These are phyloP conservation scores for Auricularia cornea DNA, from an alignment of 768 basidiomycete species.

Conservation along the genomic window DNA sequence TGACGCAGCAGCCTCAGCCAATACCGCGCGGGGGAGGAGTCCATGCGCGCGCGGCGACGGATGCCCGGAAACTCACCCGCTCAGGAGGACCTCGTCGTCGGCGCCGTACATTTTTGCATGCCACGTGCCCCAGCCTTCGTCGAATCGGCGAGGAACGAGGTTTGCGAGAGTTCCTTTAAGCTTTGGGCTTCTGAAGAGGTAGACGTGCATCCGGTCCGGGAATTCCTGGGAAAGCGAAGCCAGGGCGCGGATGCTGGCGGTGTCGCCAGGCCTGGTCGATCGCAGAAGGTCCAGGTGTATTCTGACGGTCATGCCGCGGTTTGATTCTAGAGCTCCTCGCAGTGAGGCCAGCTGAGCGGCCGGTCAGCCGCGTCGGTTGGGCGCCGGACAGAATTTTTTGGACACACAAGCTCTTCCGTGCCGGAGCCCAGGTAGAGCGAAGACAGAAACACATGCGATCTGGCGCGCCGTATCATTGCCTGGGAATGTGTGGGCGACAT, in stretches of 20 bases:
- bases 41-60: neutral
- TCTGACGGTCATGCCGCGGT: conserved; percentile 60
- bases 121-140: conserved; percentile 99
- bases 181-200: conserved; percentile 83
- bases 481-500: conserved; percentile 21
- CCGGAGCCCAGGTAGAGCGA: conserved; percentile 80
- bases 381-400: neutral
- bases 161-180: conserved; percentile 64
- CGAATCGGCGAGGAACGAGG: conserved; percentile 83
- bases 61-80: conserved; percentile 66
- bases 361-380: conserved; percentile 1
- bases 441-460: conserved; percentile 76
- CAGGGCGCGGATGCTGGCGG: conserved; percentile 50
- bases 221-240: conserved; percentile 61
- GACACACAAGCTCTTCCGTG: conserved; percentile 69
- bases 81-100: conserved; percentile 88
- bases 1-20: neutral
- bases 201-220: conserved; percentile 63
- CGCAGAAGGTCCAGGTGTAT: conserved; percentile 63
- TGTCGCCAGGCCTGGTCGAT: conserved; percentile 30
- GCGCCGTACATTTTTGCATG: conserved; percentile 93
- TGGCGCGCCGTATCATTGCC: conserved; percentile 74
- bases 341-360: conserved; percentile 60
- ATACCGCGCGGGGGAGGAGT: too few relatives aligned
- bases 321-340: conserved; percentile 45